These are phyloP conservation scores for Byssoonygena ceratinophila DNA, from an alignment of 2,329 filamentous ascomycete genomes.

Conservation along the genomic window DNA sequence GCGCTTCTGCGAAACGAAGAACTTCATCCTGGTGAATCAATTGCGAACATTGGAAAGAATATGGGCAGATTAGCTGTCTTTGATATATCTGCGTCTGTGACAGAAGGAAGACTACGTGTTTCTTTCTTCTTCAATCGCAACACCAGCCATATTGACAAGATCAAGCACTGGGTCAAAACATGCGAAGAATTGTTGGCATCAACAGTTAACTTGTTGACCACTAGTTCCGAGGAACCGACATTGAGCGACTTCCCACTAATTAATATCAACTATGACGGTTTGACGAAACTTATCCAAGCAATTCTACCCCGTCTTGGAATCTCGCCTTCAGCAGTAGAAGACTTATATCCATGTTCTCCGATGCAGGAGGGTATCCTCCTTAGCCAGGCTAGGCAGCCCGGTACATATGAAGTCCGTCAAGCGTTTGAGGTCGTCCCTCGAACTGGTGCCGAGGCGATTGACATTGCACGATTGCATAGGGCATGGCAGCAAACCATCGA, in stretches of 20 bases:
- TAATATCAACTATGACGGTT: neutral
- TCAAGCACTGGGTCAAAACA: neutral
- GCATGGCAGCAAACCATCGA: constrained; percentile 5
- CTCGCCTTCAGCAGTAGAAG: constrained; percentile 1
- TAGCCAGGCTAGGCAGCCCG: neutral
- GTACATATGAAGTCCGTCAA: neutral
- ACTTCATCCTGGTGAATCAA: too few species aligned
- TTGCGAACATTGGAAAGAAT: neutral
- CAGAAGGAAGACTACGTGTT: neutral
- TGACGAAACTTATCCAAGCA: neutral
- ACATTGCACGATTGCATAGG: neutral
- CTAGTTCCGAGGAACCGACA: neutral
- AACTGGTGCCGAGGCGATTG: neutral
- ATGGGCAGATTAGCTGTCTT: neutral
- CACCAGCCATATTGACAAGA: neutral
- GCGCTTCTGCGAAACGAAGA: neutral
- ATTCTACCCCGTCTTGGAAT: neutral
- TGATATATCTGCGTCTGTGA: neutral
- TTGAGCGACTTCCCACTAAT: constrained; percentile 7
- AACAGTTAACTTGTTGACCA: neutral
- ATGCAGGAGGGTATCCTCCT: constrained; percentile 9
- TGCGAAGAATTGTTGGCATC: neutral
- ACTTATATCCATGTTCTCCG: constrained; percentile 9
- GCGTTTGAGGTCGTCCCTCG: neutral
- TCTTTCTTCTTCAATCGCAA: neutral